These are phyloP conservation scores for Cruciata laevipes DNA, from an alignment of 257 asterid genomes.

Conservation along the genomic window DNA sequence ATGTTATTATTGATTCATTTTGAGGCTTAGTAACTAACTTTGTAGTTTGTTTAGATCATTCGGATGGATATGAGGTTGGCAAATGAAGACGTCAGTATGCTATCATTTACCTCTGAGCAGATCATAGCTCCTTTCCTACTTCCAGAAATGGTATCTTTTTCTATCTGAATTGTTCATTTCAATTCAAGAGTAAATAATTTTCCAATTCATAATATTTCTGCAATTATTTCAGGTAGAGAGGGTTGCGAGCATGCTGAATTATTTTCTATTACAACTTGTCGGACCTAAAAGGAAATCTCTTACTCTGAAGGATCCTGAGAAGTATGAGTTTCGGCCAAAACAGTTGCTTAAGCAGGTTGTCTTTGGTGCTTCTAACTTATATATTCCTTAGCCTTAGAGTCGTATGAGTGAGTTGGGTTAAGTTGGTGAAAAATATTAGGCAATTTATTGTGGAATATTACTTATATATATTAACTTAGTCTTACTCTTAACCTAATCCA, in stretches of 20 bases:
- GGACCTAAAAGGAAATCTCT: slow-evolving; percentile 97
- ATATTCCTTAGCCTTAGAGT: not conserved
- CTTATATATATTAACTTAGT: not conserved
- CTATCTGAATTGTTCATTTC: not conserved
- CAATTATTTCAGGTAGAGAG: slow-evolving; percentile 69
- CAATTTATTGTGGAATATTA: not conserved
- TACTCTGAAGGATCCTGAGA: slow-evolving; percentile 90
- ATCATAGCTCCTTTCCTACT: slow-evolving; percentile 82
- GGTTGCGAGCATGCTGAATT: slow-evolving; percentile 98
- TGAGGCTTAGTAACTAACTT: slow-evolving; percentile 15
- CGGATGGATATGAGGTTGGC: slow-evolving; percentile 97
- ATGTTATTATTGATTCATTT: slow-evolving; percentile 11
- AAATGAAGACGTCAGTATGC: slow-evolving; percentile 90
- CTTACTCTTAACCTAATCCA: not conserved
- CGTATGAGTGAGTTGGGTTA: not conserved
- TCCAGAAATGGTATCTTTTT: slow-evolving; percentile 78
- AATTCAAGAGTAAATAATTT: not conserved
- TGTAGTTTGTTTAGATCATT: slow-evolving; percentile 55
- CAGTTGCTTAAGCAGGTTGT: slow-evolving; percentile 80
- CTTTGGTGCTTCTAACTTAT: not conserved
- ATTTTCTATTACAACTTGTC: slow-evolving; percentile 83
- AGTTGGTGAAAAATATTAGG: not conserved
- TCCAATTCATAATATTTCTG: slow-evolving; percentile 2
- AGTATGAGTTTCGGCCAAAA: slow-evolving; percentile 93
- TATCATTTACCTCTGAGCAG: slow-evolving; percentile 93